These are phyloP conservation scores for Ceratobasidium papillatum DNA, from an alignment of 1,284 basidiomycete genomes.

Conservation along the genomic window DNA sequence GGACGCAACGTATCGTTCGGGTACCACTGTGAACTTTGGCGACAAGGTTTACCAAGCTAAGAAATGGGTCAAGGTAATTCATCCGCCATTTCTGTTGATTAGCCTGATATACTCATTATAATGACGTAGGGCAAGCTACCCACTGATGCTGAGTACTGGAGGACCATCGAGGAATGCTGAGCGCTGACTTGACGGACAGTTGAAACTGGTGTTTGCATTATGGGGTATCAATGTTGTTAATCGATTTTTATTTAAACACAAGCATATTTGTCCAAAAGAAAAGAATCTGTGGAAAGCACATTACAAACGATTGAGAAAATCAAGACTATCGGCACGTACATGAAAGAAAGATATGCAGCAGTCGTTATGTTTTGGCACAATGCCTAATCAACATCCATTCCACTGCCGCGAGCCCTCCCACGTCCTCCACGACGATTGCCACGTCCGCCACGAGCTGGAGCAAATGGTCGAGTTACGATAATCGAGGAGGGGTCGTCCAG, in stretches of 20 bases:
- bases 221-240: conserved; percentile 18
- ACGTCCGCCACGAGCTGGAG: conserved; percentile 30
- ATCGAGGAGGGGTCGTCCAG: conserved; percentile 35
- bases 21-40: not conserved
- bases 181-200: not conserved
- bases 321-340: conserved; percentile 24
- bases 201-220: conserved; percentile 18
- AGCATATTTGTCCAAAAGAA: conserved; percentile 5
- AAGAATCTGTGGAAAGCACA: conserved; percentile 1
- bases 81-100: too few relatives aligned
- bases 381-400: conserved; percentile 35
- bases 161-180: not conserved
- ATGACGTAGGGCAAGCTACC: not conserved
- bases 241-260: conserved; percentile 20
- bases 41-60: conserved; percentile 2
- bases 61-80: conserved; percentile 12
- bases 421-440: conserved; percentile 39
- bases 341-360: not conserved
- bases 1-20: not conserved
- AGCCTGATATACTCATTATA: not conserved
- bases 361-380: not conserved
- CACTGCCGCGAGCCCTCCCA: conserved; percentile 39
- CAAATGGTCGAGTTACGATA: conserved; percentile 29
- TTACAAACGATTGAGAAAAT: not conserved
- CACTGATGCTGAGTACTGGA: conserved; percentile 2